These are phyloP conservation scores for Pyrus pyrifolia DNA, from an alignment of 306 rosid species.

Conservation along the genomic window DNA sequence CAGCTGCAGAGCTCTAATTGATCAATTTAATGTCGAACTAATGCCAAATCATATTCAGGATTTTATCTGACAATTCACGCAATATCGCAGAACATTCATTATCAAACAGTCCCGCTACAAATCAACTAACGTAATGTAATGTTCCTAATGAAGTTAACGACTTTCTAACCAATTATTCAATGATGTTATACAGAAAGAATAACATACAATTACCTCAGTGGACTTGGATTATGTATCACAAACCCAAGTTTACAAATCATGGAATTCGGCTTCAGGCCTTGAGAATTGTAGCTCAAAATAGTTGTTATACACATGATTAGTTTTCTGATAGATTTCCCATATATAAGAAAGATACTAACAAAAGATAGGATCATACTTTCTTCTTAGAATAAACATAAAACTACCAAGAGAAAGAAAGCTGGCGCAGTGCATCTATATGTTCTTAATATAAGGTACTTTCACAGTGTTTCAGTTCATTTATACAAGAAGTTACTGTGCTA, in stretches of 20 bases:
- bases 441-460: not conserved
- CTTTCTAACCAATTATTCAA: not conserved
- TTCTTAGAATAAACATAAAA: not conserved
- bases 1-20: not conserved
- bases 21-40: not conserved
- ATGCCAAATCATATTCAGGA: not conserved
- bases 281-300: not conserved
- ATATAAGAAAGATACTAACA: not conserved
- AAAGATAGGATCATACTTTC: not conserved
- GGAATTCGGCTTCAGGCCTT: too few relatives aligned
- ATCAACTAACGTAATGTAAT: not conserved
- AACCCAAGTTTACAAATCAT: not conserved
- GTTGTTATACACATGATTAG: not conserved
- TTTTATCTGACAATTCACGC: not conserved
- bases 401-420: not conserved
- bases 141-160: not conserved
- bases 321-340: not conserved
- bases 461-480: not conserved
- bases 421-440: not conserved
- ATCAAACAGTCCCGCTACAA: not conserved
- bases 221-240: not conserved
- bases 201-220: not conserved
- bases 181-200: not conserved
- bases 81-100: not conserved
- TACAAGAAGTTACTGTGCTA: not conserved